Conservation (phyloP, 2,329 filamentous ascomycete genomes). For the Fusarium camptoceras region DNA sequence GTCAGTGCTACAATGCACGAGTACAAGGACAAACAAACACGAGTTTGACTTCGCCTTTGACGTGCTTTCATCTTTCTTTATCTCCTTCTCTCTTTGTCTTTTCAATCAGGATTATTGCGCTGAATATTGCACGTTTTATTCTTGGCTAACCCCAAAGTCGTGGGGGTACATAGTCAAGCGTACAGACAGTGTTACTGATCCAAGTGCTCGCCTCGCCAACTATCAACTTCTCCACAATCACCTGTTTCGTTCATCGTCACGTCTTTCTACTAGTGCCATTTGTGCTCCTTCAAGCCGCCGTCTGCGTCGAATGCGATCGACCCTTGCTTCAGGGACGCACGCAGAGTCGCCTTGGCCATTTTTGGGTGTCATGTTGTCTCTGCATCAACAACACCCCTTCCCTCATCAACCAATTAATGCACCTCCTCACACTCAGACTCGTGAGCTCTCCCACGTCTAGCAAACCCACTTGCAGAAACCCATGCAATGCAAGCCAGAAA, state of each 20-base stretch:
- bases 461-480: slow-evolving; percentile 31
- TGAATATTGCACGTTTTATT: slow-evolving; percentile 18
- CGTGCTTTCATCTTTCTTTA: background rate
- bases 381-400: slow-evolving; percentile 30
- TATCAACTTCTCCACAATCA: slow-evolving; percentile 41
- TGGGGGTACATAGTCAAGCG: slow-evolving; percentile 33
- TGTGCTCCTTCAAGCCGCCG: slow-evolving; percentile 15
- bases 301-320: slow-evolving; percentile 30
- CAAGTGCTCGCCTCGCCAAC: slow-evolving; percentile 23
- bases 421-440: slow-evolving; percentile 29
- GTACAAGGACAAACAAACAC: slow-evolving; percentile 21
- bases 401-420: slow-evolving; percentile 33
- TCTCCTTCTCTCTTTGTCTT: slow-evolving; percentile 18
- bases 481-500: slow-evolving; percentile 38
- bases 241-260: slow-evolving; percentile 24
- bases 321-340: slow-evolving; percentile 33
- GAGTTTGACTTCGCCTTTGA: slow-evolving; percentile 24
- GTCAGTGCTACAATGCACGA: slow-evolving; percentile 31
- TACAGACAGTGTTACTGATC: slow-evolving; percentile 13
- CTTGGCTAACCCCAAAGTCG: slow-evolving; percentile 28
- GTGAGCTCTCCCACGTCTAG: slow-evolving; percentile 30
- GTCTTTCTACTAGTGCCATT: slow-evolving; percentile 26
- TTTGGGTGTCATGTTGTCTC: slow-evolving; percentile 30
- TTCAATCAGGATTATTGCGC: slow-evolving; percentile 8
- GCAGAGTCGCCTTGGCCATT: slow-evolving; percentile 21